phyloP scores from a whole-genome alignment of 371 early-diverging fungal species.

The Apophysomyces variabilis region DNA sequence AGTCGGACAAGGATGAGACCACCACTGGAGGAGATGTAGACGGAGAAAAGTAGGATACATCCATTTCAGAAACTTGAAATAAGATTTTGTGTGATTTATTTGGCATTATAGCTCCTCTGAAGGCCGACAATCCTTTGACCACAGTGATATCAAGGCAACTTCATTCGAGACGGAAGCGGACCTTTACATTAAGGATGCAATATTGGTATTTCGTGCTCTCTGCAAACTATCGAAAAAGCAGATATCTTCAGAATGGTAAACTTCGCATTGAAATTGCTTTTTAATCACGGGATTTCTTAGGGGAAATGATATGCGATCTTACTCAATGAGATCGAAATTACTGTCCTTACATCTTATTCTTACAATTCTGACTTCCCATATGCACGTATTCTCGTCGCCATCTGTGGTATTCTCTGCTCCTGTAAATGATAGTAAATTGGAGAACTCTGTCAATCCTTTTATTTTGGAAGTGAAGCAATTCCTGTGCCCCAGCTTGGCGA shows the following conservation, averaged over 20 bases:
- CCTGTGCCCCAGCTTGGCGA: conserved; percentile 76
- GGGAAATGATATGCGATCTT: conserved; percentile 56
- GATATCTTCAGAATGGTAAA: conserved; percentile 56
- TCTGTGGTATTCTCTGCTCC: conserved; percentile 40
- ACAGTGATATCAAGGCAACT: conserved; percentile 26
- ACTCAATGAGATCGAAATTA: conserved; percentile 67
- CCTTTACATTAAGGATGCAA: conserved; percentile 76
- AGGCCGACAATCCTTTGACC: conserved; percentile 39
- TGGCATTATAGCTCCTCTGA: conserved; percentile 15
- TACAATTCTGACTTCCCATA: conserved; percentile 59
- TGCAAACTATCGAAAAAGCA: conserved; percentile 90
- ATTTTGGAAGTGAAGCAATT: conserved; percentile 85
- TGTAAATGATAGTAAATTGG: conserved; percentile 25
- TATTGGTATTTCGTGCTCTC: conserved; percentile 88
- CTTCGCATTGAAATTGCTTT: neutral
- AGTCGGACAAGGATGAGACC: neutral
- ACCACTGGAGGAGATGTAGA: conserved; percentile 5
- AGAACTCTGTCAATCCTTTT: conserved; percentile 56
- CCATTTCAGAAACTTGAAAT: neutral
- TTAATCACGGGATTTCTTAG: conserved; percentile 18
- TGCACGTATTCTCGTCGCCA: conserved; percentile 59
- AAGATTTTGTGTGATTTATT: conserved; percentile 6
- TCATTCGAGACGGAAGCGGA: conserved; percentile 49
- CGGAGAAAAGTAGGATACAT: neutral
- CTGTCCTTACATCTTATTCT: conserved; percentile 66